Conservation (phyloP, 2,329 filamentous ascomycete genomes). For the Rhinocladiella mackenziei region DNA sequence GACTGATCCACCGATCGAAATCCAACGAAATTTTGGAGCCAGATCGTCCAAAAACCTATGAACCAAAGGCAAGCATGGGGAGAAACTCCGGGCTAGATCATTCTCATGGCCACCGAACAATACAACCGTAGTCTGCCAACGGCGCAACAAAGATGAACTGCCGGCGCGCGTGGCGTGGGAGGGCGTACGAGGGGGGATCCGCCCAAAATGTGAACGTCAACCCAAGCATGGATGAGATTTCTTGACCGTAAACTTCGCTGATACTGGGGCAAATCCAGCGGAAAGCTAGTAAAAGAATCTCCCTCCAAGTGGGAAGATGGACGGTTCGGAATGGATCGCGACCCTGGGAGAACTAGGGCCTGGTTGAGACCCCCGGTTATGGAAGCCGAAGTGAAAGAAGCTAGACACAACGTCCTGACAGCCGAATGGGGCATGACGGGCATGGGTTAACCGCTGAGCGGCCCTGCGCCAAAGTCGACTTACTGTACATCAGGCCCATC, state of each 20-base stretch:
- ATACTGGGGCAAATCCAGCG: constrained; percentile 13
- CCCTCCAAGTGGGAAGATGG: too few species aligned
- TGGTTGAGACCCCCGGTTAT: constrained; percentile 21
- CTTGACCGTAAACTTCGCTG: constrained; percentile 10
- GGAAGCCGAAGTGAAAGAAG: constrained; percentile 26
- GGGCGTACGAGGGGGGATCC: constrained; percentile 8
- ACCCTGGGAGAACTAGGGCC: constrained; percentile 15
- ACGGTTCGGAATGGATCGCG: constrained; percentile 22
- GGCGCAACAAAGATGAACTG: constrained; percentile 17
- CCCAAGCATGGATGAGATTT: constrained; percentile 13
- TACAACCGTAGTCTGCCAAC: constrained; percentile 1
- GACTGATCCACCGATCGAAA: constrained; percentile 23
- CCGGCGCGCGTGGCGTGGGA: constrained; percentile 21
- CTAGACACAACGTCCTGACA: constrained; percentile 24
- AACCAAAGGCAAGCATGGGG: constrained; percentile 5
- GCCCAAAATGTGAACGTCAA: constrained; percentile 8
- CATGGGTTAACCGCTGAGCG: constrained; percentile 10
- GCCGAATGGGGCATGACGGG: constrained; percentile 24
- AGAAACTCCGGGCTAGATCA: constrained; percentile 6
- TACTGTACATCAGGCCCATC: too few species aligned
- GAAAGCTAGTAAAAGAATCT: constrained; percentile 10
- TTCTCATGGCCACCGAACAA: constrained; percentile 3
- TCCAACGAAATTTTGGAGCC: constrained; percentile 13
- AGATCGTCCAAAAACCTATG: constrained; percentile 20
- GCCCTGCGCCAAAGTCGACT: constrained; percentile 6